These are phyloP conservation scores for Claviceps digitariae DNA, from an alignment of 2,329 filamentous ascomycete species.

Conservation along the genomic window DNA sequence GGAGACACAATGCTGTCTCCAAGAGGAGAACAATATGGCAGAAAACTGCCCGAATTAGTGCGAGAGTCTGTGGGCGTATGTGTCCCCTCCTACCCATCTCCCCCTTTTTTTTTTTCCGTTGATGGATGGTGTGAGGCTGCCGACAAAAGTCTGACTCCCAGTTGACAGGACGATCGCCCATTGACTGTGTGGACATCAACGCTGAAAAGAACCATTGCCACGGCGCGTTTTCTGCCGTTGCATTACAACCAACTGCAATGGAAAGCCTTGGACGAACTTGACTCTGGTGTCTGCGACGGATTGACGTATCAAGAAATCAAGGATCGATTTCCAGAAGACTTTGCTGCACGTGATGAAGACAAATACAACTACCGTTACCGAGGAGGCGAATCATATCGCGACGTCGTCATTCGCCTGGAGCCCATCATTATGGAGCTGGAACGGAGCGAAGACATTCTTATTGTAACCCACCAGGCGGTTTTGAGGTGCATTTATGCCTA, in stretches of 20 bases:
- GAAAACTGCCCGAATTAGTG: slow-evolving; percentile 71
- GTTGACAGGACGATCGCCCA: slow-evolving; percentile 40
- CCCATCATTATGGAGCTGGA: slow-evolving; percentile 99
- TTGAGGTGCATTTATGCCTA: slow-evolving; percentile 96
- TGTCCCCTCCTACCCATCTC: slow-evolving; percentile 7
- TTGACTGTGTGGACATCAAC: slow-evolving; percentile 51
- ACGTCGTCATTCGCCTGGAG: slow-evolving; percentile 93
- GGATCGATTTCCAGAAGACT: slow-evolving; percentile 83
- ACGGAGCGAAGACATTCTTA: slow-evolving; percentile 89
- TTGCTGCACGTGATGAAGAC: slow-evolving; percentile 88
- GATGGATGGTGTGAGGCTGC: not conserved
- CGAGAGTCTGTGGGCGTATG: slow-evolving; percentile 73
- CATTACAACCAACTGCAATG: slow-evolving; percentile 92
- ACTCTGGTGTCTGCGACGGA: slow-evolving; percentile 91
- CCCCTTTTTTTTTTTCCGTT: no score
- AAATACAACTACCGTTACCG: slow-evolving; percentile 99
- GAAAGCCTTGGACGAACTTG: slow-evolving; percentile 96
- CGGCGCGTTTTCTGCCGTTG: slow-evolving; percentile 64
- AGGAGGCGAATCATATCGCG: slow-evolving; percentile 87
- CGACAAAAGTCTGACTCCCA: slow-evolving; percentile 3
- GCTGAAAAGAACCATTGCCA: slow-evolving; percentile 75
- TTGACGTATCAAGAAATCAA: slow-evolving; percentile 95
- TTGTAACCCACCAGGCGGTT: slow-evolving; percentile 95
- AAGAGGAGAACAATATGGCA: slow-evolving; percentile 77
- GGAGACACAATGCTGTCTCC: slow-evolving; percentile 79